Percentiles rank a stretch among this genome's conserved stretches.
Conservation (phyloP, 1,284 basidiomycete genomes). For the Heterobasidion parviporum region DNA sequence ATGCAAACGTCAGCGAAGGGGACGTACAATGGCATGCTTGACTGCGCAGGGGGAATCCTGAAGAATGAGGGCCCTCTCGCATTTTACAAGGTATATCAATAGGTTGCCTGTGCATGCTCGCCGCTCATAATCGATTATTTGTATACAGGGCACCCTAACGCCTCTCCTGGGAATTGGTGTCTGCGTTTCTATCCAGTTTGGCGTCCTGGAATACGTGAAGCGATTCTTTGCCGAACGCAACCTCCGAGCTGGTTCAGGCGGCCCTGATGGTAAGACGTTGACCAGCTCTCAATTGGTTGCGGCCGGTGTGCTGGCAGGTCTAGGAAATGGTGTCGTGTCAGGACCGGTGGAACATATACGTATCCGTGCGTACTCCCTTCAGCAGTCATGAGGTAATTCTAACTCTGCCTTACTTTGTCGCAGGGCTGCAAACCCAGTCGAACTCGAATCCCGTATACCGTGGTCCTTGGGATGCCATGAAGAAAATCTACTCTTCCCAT, state of each 20-base stretch:
- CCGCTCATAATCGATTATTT: background rate
- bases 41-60: slow-evolving; percentile 84
- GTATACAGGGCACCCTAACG: slow-evolving; percentile 77
- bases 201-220: slow-evolving; percentile 84
- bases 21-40: slow-evolving; percentile 81
- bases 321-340: slow-evolving; percentile 89
- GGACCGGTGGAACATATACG: slow-evolving; percentile 97
- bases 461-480: slow-evolving; percentile 84
- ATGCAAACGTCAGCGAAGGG: slow-evolving; percentile 94
- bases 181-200: slow-evolving; percentile 97
- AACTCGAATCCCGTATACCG: slow-evolving; percentile 63
- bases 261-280: slow-evolving; percentile 50
- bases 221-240: slow-evolving; percentile 71
- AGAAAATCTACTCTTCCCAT: slow-evolving; percentile 66
- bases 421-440: slow-evolving; percentile 85
- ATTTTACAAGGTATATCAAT: slow-evolving; percentile 78
- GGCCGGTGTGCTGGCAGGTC: slow-evolving; percentile 78
- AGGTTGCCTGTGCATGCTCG: background rate
- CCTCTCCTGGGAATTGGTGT: slow-evolving; percentile 91
- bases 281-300: slow-evolving; percentile 62
- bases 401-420: background rate
- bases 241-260: slow-evolving; percentile 43
- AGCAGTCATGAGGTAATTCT: background rate
- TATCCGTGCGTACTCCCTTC: slow-evolving; percentile 60
- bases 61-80: slow-evolving; percentile 89